Base-by-base conservation (phyloP, 805 yeast genomes). In the Candida hungchunana region DNA sequence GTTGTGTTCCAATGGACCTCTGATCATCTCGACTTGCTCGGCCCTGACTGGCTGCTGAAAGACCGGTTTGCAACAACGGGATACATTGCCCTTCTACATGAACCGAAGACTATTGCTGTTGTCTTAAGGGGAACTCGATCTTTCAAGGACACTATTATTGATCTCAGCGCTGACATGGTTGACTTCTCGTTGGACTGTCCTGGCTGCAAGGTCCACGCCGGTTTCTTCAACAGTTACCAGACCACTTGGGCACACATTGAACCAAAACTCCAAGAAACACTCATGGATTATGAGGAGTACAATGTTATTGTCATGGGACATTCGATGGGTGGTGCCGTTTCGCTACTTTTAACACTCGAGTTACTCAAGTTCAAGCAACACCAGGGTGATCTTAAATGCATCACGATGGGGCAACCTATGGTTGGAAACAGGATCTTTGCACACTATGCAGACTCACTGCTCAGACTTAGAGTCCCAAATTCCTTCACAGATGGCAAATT, bases 391-490 rank as follows among this genome's bases (percentile, higher is more conserved):
- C 15, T 42, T 0, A 2, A 16, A 5, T 39, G 44, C 21, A 24
- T 50, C 3, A 50, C 57, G 0, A 51, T 54, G 56, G 57, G 59
- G 4, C 56, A 54, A 17, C 57, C 57, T 11, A 51, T 46, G 49
- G 34, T 53, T 13, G 57, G 59, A 0, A 52, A 54, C 28, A 13
- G 21, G 2, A 20, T 18, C 2, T 52, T 54, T 26, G 27, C 37
- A 5, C 31, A 39, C 3, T 48, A 42, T 29, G 39, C 37, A 7
- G 37, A 54, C 13, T 5, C 29, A 1, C 30, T 35, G 21, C 35
- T 52, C 11, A 24, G 26, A 8, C 14, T 44, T 7, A 18, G 31
- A 8, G 24, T 32, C 2, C 10, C 18, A 9, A 18, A 26, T 5
- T 31, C 39, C 5, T 45, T 39, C 11, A 17, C 15, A 0, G 7